These are phyloP conservation scores for Trapa incisa DNA, from an alignment of 345 rosid genomes.

Conservation along the genomic window DNA sequence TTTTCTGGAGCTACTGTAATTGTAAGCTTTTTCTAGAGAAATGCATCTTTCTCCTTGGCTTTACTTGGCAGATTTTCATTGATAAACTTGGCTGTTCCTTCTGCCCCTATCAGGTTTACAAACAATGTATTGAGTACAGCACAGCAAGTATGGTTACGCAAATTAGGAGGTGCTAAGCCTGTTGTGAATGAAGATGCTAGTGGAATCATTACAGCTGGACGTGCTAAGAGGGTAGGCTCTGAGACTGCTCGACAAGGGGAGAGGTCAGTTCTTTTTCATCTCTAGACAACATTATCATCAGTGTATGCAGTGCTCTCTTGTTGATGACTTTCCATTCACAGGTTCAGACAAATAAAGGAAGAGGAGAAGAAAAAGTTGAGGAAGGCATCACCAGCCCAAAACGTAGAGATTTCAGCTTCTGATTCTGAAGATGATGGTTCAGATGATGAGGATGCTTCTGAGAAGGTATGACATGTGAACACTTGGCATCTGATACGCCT, in stretches of 20 bases:
- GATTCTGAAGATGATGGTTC: constrained; percentile 58
- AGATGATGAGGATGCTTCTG: constrained; percentile 28
- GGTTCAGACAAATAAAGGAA: constrained; percentile 71
- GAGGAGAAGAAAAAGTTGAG: constrained; percentile 43
- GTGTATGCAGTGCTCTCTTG: constrained; percentile 7
- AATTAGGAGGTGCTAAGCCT: constrained; percentile 88
- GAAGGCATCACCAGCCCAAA: constrained; percentile 47
- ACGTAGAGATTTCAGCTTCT: constrained; percentile 36
- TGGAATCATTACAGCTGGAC: constrained; percentile 88
- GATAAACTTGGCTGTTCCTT: background rate
- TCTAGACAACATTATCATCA: background rate
- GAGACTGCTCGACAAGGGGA: constrained; percentile 60
- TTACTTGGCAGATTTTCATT: background rate
- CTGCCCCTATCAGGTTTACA: constrained; percentile 54
- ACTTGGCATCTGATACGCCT: background rate
- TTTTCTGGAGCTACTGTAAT: background rate
- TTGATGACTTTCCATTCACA: constrained; percentile 23
- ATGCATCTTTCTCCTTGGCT: background rate
- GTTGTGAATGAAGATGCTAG: constrained; percentile 64
- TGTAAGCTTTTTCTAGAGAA: background rate
- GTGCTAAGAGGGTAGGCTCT: constrained; percentile 74
- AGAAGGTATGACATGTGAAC: constrained; percentile 28
- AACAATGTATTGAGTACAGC: constrained; percentile 93
- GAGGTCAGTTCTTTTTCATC: constrained; percentile 28
- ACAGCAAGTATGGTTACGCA: constrained; percentile 93